phyloP scores from a whole-genome alignment of 179 eudicot genomes.

The Vitellaria paradoxa region DNA sequence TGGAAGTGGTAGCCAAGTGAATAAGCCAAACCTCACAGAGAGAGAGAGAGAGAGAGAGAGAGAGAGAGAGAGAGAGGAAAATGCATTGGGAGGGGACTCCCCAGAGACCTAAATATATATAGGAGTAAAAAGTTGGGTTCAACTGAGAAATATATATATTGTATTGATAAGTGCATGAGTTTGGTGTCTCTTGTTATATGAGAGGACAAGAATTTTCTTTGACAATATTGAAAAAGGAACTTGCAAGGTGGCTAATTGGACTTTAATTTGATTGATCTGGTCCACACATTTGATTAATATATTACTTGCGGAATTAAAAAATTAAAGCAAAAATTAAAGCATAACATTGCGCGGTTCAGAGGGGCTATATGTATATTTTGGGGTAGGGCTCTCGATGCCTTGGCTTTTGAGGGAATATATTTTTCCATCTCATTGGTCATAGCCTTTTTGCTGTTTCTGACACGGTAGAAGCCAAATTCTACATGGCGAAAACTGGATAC shows the following conservation, averaged over 20 bases:
- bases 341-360: too few species aligned
- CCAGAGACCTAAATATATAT: neutral
- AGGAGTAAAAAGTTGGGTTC: neutral
- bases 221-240: neutral
- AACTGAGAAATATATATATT: neutral
- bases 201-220: conserved; percentile 9
- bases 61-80: conserved; percentile 7
- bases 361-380: neutral
- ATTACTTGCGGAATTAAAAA: too few species aligned
- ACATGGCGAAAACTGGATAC: neutral
- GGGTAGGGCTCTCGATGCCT: too few species aligned
- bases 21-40: neutral
- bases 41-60: conserved; percentile 14
- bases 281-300: neutral
- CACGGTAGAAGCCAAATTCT: neutral
- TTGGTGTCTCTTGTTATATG: neutral
- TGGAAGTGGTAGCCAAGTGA: neutral
- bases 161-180: neutral
- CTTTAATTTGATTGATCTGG: neutral
- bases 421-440: neutral
- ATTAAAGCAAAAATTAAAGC: too few species aligned
- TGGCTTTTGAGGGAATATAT: too few species aligned
- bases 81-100: neutral
- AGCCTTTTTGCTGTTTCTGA: neutral
- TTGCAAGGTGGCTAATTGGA: neutral